Evolutionary conservation across 108 stramenopile species (phyloP), one percentile per base, ranked within the genome.

Genomic region (Parietichytrium sp.): DNA sequence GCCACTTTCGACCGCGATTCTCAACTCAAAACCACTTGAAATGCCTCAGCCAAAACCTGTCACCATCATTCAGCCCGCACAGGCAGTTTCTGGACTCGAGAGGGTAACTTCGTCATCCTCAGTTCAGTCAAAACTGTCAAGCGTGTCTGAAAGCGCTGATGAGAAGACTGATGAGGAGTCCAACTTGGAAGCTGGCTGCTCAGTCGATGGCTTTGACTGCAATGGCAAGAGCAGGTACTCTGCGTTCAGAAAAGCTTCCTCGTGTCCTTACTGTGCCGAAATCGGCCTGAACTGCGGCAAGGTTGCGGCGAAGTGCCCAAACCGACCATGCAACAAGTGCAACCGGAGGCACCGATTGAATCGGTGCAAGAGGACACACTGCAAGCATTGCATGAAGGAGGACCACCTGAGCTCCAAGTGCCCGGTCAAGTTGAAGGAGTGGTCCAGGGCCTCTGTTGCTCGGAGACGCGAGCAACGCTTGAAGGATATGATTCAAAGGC

Each of bases 321-420:
- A 72, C 61, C 61, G 61, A 23, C 61, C 61, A 25, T 72, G 61
- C 61, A 72, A 72, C 61, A 33, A 38, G 1, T 72, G 61, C 42
- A 42, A 42, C 6, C 61, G 61, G 23, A 33, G 61, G 38, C 61
- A 72, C 3, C 61, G 61, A 6, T 25, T 72, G 1, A 72, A 72
- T 20, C 61, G 61, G 23, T 72, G 61, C 61, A 33, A 42, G 38
- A 72, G 45, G 61, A 72, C 45, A 10, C 38, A 42, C 6, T 72
- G 61, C 61, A 72, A 72, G 61, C 61, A 72, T 20, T 72, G 61
- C 61, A n/a, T n/a, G n/a, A 33, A 33, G 15, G 61, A 42, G n/a
- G 61, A 72, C 3, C 61, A 72, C 61, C 61, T 72, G 38, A 72
- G 61, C 61, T 72, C 61, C 29, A 72, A 72, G 61, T 72, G 61